Conservation (phyloP, 1,139 yeast species). For the Sugiyamaella xylanicola region DNA sequence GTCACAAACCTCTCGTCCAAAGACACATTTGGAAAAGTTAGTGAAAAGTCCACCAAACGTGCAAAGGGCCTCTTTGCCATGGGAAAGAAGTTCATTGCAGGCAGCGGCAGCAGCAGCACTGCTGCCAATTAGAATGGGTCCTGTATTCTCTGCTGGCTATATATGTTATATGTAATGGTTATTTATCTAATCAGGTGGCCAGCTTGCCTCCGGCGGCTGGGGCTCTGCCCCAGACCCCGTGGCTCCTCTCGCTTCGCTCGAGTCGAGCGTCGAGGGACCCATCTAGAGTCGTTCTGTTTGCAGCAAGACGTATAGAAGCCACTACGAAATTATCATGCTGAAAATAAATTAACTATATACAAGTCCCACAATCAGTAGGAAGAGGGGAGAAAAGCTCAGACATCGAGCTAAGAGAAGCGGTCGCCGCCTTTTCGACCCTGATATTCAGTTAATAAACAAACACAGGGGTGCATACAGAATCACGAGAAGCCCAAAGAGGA, state of each 20-base stretch:
- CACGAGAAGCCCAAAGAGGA: too few species aligned
- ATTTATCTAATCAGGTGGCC: not conserved
- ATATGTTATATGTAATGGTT: too few species aligned
- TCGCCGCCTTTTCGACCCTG: constrained; percentile 35
- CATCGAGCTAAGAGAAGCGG: constrained; percentile 22
- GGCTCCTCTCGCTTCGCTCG: not conserved
- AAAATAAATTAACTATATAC: constrained; percentile 16
- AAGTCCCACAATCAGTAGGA: too few species aligned
- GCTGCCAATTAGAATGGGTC: not conserved
- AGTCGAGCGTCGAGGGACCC: too few species aligned
- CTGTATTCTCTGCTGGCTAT: not conserved
- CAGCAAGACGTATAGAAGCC: too few species aligned
- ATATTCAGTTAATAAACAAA: too few species aligned
- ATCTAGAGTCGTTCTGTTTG: too few species aligned
- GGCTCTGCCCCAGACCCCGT: not conserved
- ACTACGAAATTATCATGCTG: too few species aligned
- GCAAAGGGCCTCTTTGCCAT: constrained; percentile 44
- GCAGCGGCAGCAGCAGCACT: not conserved
- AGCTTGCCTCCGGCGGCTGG: not conserved
- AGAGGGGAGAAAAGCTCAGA: constrained; percentile 1
- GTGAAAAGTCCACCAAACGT: constrained; percentile 40
- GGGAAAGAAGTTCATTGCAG: constrained; percentile 38
- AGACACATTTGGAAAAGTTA: constrained; percentile 39
- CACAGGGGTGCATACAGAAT: too few species aligned
- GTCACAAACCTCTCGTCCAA: constrained; percentile 26